Percentiles rank a stretch among this genome's conserved stretches.
Conservation (phyloP, 192 early-diverging fungal species). For the Rhizoclosmatium sp. region DNA sequence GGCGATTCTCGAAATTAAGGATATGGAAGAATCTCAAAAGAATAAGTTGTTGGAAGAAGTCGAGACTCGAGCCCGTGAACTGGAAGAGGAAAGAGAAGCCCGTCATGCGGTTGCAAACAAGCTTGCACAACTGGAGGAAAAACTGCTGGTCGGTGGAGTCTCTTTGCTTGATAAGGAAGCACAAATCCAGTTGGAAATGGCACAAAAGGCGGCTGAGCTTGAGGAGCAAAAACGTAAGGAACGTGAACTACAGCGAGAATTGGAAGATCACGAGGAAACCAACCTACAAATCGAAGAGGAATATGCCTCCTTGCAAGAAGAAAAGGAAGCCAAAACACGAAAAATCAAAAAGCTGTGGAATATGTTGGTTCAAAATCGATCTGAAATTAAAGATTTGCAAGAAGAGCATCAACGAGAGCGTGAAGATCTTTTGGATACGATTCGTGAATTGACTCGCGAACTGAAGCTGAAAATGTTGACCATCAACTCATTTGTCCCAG, state of each 20-base stretch:
- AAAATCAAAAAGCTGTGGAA: slow-evolving; percentile 68
- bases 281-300: slow-evolving; percentile 71
- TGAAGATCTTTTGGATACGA: slow-evolving; percentile 67
- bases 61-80: slow-evolving; percentile 55
- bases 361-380: slow-evolving; percentile 54
- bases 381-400: slow-evolving; percentile 66
- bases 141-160: slow-evolving; percentile 69
- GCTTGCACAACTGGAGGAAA: slow-evolving; percentile 64
- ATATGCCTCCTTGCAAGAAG: slow-evolving; percentile 67
- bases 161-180: slow-evolving; percentile 57
- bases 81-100: slow-evolving; percentile 60
- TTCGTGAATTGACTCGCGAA: slow-evolving; percentile 64
- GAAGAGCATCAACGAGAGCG: slow-evolving; percentile 68
- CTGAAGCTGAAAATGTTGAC: slow-evolving; percentile 61
- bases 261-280: slow-evolving; percentile 63
- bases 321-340: slow-evolving; percentile 63
- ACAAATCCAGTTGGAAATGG: slow-evolving; percentile 48
- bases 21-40: slow-evolving; percentile 65
- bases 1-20: slow-evolving; percentile 58
- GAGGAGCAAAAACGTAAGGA: slow-evolving; percentile 62
- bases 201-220: slow-evolving; percentile 54
- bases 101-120: slow-evolving; percentile 57
- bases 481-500: slow-evolving; percentile 62
- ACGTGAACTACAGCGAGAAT: slow-evolving; percentile 58
- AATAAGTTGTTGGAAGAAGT: slow-evolving; percentile 58